phyloP scores from a whole-genome alignment of 352 stramenopile species.

The Thraustotheca clavata region DNA sequence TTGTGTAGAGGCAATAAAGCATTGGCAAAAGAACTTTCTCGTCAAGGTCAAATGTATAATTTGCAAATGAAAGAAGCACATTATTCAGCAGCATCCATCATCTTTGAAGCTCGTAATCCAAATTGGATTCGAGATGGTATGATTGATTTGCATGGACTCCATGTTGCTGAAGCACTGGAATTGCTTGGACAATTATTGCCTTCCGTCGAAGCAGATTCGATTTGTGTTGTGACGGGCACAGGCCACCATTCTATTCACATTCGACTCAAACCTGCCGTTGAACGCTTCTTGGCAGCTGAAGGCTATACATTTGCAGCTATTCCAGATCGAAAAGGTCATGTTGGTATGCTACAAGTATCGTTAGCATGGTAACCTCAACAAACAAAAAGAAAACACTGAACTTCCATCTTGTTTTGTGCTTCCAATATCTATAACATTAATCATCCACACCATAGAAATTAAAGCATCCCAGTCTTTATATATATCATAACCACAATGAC shows the following conservation, averaged over 20 bases:
- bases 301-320: constrained; percentile 69
- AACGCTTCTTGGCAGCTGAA: constrained; percentile 66
- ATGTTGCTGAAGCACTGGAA: constrained; percentile 72
- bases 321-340: constrained; percentile 57
- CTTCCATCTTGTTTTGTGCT: too few species aligned
- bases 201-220: constrained; percentile 60
- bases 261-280: constrained; percentile 60
- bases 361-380: constrained; percentile 48
- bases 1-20: constrained; percentile 53
- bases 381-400: constrained; percentile 6
- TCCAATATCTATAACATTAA: too few species aligned
- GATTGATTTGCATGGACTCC: constrained; percentile 76
- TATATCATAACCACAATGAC: too few species aligned
- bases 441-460: too few species aligned
- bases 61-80: constrained; percentile 78
- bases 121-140: constrained; percentile 42
- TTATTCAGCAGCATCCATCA: constrained; percentile 58
- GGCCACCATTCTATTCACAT: constrained; percentile 74
- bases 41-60: constrained; percentile 73
- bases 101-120: constrained; percentile 75
- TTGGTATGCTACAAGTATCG: constrained; percentile 80
- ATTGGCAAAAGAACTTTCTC: constrained; percentile 60
- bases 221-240: constrained; percentile 74
- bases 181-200: constrained; percentile 67
- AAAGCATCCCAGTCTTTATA: too few species aligned